Conservation (phyloP, 306 rosid species). For the Elaeagnus macrophylla region DNA sequence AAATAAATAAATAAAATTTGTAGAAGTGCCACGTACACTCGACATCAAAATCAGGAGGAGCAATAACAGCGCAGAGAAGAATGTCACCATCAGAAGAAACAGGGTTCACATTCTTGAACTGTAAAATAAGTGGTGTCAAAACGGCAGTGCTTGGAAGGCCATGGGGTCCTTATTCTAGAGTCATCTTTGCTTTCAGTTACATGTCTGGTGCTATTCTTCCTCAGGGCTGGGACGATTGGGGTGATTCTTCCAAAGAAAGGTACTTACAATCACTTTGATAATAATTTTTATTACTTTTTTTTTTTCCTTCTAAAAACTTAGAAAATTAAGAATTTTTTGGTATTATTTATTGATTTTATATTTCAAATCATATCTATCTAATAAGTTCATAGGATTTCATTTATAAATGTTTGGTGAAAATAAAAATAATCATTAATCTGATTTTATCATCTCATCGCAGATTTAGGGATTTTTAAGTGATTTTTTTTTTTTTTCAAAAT, state of each 20-base stretch:
- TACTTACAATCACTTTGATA: not conserved
- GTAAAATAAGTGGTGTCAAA: conserved; percentile 35
- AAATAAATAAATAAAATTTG: too few species aligned
- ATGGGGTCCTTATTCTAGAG: conserved; percentile 45
- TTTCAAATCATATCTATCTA: too few species aligned
- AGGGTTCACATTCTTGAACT: conserved; percentile 37
- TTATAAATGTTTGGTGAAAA: too few species aligned
- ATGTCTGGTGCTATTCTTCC: conserved; percentile 35
- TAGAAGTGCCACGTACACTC: conserved; percentile 47
- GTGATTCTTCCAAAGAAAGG: conserved; percentile 29
- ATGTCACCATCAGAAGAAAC: conserved; percentile 39
- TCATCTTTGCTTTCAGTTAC: conserved; percentile 41
- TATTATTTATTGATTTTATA: too few species aligned
- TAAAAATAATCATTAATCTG: too few species aligned
- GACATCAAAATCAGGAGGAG: conserved; percentile 24
- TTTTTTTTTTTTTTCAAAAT: too few species aligned
- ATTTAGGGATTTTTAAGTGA: too few species aligned
- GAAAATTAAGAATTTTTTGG: too few species aligned
- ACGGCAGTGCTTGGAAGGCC: conserved; percentile 42
- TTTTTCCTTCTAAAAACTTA: not conserved
- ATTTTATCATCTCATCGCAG: too few species aligned
- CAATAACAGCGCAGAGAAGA: conserved; percentile 45
- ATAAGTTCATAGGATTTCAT: too few species aligned
- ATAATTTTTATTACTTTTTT: too few species aligned
- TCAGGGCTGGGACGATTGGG: conserved; percentile 56